A percentile compares a stretch with the other conserved stretches of the same genome.
phyloP scores from a whole-genome alignment of 2,329 filamentous ascomycete species.

The Aureobasidium pullulans region DNA sequence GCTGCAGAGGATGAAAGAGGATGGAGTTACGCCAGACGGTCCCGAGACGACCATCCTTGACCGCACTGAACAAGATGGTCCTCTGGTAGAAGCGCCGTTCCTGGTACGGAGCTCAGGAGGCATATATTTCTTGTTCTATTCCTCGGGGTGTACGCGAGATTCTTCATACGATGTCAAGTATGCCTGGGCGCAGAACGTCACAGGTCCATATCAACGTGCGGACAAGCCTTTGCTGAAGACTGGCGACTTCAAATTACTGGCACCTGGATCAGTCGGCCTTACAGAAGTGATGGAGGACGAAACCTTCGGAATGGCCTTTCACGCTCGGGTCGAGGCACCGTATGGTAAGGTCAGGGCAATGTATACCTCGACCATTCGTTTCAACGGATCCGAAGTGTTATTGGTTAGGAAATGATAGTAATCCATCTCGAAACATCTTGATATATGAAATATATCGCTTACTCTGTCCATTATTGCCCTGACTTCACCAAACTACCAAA shows the following conservation, averaged over 20 bases:
- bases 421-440: too few relatives aligned
- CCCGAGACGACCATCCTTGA: constrained; percentile 22
- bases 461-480: too few relatives aligned
- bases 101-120: constrained; percentile 23
- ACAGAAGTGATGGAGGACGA: neutral
- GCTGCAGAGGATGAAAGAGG: constrained; percentile 25
- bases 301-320: constrained; percentile 24
- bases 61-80: constrained; percentile 25
- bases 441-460: too few relatives aligned
- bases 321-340: constrained; percentile 23
- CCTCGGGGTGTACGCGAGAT: constrained; percentile 26
- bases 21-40: constrained; percentile 23
- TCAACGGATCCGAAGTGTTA: neutral
- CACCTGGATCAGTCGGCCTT: constrained; percentile 26
- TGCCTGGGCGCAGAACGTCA: constrained; percentile 23
- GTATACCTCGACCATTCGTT: constrained; percentile 20
- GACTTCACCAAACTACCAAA: too few relatives aligned
- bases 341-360: constrained; percentile 26
- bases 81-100: constrained; percentile 29
- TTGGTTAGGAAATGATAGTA: neutral
- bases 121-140: constrained; percentile 31
- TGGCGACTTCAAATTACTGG: constrained; percentile 24
- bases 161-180: constrained; percentile 28
- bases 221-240: constrained; percentile 21
- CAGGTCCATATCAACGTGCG: constrained; percentile 26